A percentile compares a stretch with the other conserved stretches of the same genome.
Conservation (phyloP, 2,329 filamentous ascomycete species). For the Claviceps arundinis region DNA sequence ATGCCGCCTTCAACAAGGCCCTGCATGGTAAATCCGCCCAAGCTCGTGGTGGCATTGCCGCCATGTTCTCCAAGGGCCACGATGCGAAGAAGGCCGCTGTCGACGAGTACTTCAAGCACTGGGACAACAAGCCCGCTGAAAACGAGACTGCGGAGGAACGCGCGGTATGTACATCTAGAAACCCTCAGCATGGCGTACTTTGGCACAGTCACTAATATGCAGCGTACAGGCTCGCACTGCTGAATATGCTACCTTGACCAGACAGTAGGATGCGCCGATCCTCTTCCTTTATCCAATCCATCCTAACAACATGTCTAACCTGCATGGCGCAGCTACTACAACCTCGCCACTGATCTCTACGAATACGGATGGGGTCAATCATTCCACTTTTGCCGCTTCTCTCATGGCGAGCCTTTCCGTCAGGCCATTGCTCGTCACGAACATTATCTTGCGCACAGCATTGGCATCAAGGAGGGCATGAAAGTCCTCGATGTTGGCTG, state of each 20-base stretch:
- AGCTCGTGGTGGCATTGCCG: constrained; percentile 58
- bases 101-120: constrained; percentile 93
- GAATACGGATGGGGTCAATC: constrained; percentile 94
- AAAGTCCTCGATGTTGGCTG: constrained; percentile 92
- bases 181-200: neutral
- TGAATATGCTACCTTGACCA: constrained; percentile 85
- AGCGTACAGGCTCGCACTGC: constrained; percentile 54
- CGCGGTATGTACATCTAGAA: constrained; percentile 41
- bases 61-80: constrained; percentile 73
- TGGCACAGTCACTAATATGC: constrained; percentile 7
- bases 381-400: constrained; percentile 97
- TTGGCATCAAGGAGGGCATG: constrained; percentile 75
- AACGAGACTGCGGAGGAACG: constrained; percentile 74
- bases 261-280: constrained; percentile 52
- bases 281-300: neutral
- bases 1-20: constrained; percentile 83
- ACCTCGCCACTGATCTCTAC: constrained; percentile 89
- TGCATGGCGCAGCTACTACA: constrained; percentile 60
- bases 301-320: constrained; percentile 7
- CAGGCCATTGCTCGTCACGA: constrained; percentile 93
- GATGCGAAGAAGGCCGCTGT: constrained; percentile 67
- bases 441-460: constrained; percentile 88
- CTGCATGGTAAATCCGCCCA: constrained; percentile 64
- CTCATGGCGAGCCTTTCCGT: constrained; percentile 71
- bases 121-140: constrained; percentile 69